Base-by-base conservation (phyloP, 495 filamentous ascomycete genomes). In the Penicillium lagena region DNA sequence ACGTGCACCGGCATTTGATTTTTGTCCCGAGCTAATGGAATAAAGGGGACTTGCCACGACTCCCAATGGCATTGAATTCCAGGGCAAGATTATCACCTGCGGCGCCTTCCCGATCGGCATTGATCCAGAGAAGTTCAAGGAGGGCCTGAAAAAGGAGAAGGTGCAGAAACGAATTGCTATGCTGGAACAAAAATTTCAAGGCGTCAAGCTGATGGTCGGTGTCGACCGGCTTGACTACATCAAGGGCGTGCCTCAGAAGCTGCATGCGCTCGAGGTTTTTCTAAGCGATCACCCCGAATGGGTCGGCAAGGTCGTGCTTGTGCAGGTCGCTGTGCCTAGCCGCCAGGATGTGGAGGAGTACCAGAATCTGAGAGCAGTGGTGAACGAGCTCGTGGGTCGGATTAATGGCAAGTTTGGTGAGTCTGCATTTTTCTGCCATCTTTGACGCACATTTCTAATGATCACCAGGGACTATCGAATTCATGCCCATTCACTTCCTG, bases 101-200 rank as follows among this genome's bases (percentile, higher is more conserved):
- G 90, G 89, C 35, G 93, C 90, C 27, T 97, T 95, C 63, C 93
- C 93, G 1, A 96, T 98, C 50, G 91, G 91, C 33, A 98, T 98
- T 58, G 90, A 96, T 48, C 91, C 93, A 0, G 89, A 95, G 43
- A 96, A 95, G 64, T 96, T 98, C 63, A 79, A 81, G 44, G 86
- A 95, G 43, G 88, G 84, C 1, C 69, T 98, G 28, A 76, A 91
- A 69, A 89, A 90, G 55, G 79, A 82, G 12, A 85, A 82, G 47
- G 89, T 98, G 1, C 82, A 90, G 55, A 85, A 89, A 53, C 87
- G 91, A 31, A 96, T 98, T 49, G 82, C 84, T 0, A 77, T 81
- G 14, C 71, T 98, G 3, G 82, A 89, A 54, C 84, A 85, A 52
- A 95, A 95, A 62, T 98, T 96, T 60, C 83, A 94, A 48, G 93